phyloP scores from a whole-genome alignment of 192 early-diverging fungal species.

The Irineochytrium annulatum region DNA sequence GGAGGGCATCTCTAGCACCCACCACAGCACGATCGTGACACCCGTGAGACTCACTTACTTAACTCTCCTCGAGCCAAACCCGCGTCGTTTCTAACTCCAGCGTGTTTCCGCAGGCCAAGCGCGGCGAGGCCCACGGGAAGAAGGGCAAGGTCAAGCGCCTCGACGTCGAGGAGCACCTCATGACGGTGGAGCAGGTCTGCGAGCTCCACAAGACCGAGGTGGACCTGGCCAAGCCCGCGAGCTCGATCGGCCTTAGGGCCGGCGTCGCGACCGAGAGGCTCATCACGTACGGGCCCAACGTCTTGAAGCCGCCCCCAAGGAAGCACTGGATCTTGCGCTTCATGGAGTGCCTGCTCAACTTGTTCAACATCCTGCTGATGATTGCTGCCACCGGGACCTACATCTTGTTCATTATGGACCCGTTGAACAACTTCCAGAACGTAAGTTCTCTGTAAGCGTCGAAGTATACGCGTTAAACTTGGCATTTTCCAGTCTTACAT shows the following conservation, averaged over 20 bases:
- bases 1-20: background rate
- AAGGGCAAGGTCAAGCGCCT: conserved; percentile 3
- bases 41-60: background rate
- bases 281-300: conserved; percentile 72
- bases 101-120: background rate
- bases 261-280: conserved; percentile 65
- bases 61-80: background rate
- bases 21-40: background rate
- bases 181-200: conserved; percentile 52
- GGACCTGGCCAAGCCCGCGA: conserved; percentile 56
- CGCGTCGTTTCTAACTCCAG: too few species aligned
- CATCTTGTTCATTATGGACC: conserved; percentile 76
- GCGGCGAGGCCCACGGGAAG: background rate
- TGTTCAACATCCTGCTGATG: conserved; percentile 90
- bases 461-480: background rate
- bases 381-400: conserved; percentile 77
- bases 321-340: conserved; percentile 71
- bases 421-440: conserved; percentile 67
- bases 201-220: conserved; percentile 45
- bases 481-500: conserved; percentile 65
- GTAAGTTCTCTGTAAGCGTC: conserved; percentile 45
- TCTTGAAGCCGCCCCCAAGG: conserved; percentile 82
- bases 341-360: conserved; percentile 63
- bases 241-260: conserved; percentile 65
- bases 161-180: conserved; percentile 57